A percentile compares a stretch with the other conserved stretches of the same genome.
These are phyloP conservation scores for Penicillium samsonianum DNA, from an alignment of 495 filamentous ascomycete species.

Conservation along the genomic window DNA sequence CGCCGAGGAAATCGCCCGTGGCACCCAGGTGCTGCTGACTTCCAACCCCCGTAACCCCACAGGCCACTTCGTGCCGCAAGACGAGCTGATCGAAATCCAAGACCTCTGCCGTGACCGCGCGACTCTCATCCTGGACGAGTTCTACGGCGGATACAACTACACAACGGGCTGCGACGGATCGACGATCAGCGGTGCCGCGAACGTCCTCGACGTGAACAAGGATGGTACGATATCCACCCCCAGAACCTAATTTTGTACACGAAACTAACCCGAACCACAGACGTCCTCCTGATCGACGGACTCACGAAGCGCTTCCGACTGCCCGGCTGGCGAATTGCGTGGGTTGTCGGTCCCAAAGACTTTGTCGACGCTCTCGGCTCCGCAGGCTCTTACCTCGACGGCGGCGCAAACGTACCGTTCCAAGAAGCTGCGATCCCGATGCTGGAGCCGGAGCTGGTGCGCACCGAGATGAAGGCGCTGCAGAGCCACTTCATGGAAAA, in stretches of 20 bases:
- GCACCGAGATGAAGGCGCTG: conserved; percentile 84
- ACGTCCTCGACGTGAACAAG: conserved; percentile 69
- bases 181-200: conserved; percentile 83
- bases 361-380: conserved; percentile 93
- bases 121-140: conserved; percentile 93
- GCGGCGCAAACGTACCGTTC: conserved; percentile 92
- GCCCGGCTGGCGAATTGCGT: conserved; percentile 94
- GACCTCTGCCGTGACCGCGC: conserved; percentile 88
- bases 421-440: conserved; percentile 91
- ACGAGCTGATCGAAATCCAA: conserved; percentile 83
- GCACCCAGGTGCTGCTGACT: conserved; percentile 84
- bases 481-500: conserved; percentile 87
- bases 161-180: conserved; percentile 85
- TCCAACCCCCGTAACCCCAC: conserved; percentile 98
- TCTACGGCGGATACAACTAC: conserved; percentile 96
- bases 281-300: conserved; percentile 93
- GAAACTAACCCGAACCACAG: conserved; percentile 23
- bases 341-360: conserved; percentile 94
- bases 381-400: conserved; percentile 93
- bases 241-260: conserved; percentile 25
- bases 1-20: conserved; percentile 83
- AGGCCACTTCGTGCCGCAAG: conserved; percentile 78
- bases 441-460: conserved; percentile 80
- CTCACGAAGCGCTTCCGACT: conserved; percentile 96
- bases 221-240: conserved; percentile 49